Evolutionary conservation across 148 eudicot genomes (phyloP).

Genomic region (Nyssa sinensis): DNA sequence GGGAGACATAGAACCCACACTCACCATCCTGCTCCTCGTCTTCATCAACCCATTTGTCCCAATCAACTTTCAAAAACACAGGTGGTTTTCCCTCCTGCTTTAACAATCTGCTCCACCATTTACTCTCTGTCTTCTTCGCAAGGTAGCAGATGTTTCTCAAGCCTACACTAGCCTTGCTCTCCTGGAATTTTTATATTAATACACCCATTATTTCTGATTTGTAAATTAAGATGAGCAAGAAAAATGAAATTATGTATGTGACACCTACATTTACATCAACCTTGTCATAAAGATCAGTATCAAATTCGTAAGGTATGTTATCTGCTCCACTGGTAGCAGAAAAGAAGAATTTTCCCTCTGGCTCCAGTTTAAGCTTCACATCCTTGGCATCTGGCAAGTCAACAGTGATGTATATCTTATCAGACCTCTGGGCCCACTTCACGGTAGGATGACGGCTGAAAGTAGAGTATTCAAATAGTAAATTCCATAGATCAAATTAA

Average conservation of each 20-base stretch:
- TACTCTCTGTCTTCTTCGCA: conserved; percentile 61
- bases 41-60: conserved; percentile 94
- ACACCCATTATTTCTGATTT: not conserved
- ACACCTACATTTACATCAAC: conserved; percentile 62
- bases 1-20: conserved; percentile 12
- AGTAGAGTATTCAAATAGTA: not conserved
- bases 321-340: conserved; percentile 60
- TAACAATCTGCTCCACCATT: conserved; percentile 76
- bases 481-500: not conserved
- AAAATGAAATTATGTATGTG: not conserved
- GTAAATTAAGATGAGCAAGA: not conserved
- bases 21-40: conserved; percentile 66
- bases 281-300: conserved; percentile 60
- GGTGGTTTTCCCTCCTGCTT: conserved; percentile 73
- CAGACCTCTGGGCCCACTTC: conserved; percentile 78
- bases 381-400: conserved; percentile 83
- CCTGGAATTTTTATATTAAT: conserved; percentile 35
- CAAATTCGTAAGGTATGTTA: conserved; percentile 51
- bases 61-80: conserved; percentile 66
- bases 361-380: conserved; percentile 74
- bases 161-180: conserved; percentile 59
- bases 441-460: conserved; percentile 73
- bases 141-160: conserved; percentile 55
- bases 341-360: conserved; percentile 69
- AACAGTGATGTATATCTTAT: conserved; percentile 59